Percentiles rank a stretch among this genome's conserved stretches.
Conservation (phyloP, 768 basidiomycete species). For the Cyclocybe cylindracea region DNA sequence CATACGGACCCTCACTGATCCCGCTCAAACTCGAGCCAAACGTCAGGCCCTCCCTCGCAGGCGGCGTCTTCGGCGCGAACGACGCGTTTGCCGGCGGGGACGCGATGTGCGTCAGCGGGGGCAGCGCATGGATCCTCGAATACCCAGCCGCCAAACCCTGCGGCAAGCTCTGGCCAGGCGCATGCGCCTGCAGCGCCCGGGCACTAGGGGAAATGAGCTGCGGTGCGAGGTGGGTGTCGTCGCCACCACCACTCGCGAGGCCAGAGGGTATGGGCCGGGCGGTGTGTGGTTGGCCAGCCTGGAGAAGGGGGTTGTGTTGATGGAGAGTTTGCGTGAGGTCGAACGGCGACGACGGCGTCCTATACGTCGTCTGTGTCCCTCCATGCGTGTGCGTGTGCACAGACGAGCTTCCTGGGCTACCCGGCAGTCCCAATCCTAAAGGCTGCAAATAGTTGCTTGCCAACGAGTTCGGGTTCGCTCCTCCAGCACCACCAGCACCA, state of each 20-base stretch:
- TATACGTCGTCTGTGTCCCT: constrained; percentile 38
- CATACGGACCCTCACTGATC: constrained; percentile 27
- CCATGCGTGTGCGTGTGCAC: constrained; percentile 41
- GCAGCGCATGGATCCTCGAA: constrained; percentile 82
- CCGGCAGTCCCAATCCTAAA: constrained; percentile 25
- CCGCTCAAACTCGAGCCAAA: not conserved
- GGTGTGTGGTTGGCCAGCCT: constrained; percentile 16
- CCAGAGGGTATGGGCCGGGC: constrained; percentile 30
- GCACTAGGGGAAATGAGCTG: constrained; percentile 17
- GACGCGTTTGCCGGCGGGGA: constrained; percentile 21
- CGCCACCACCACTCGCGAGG: constrained; percentile 10
- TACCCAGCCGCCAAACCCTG: constrained; percentile 92
- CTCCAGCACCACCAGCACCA: constrained; percentile 1
- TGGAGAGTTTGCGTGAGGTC: constrained; percentile 44
- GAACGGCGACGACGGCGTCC: constrained; percentile 43
- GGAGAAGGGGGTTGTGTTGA: constrained; percentile 20
- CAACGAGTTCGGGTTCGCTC: constrained; percentile 17
- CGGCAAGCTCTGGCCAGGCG: constrained; percentile 88
- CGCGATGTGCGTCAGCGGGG: constrained; percentile 38
- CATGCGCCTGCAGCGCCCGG: constrained; percentile 59
- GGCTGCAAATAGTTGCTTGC: constrained; percentile 31
- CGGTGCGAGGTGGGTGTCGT: constrained; percentile 20
- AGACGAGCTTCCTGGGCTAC: constrained; percentile 33
- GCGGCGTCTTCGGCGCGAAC: constrained; percentile 13
- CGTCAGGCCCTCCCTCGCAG: not conserved